phyloP scores from a whole-genome alignment of 2,329 filamentous ascomycete genomes.

The Fusarium sacchari region DNA sequence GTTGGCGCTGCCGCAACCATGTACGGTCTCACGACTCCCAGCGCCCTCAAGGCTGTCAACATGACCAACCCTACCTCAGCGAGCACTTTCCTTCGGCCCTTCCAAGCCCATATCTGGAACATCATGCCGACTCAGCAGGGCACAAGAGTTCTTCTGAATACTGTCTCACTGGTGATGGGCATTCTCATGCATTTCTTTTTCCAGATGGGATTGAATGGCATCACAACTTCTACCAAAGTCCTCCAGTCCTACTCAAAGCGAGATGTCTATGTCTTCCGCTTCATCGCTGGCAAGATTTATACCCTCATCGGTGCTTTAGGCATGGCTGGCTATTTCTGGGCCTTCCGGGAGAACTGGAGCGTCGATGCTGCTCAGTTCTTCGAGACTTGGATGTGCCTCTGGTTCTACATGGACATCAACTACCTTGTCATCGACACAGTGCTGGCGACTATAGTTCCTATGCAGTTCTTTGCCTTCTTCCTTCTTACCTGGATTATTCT shows the following conservation, averaged over 20 bases:
- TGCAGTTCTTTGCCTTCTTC: constrained; percentile 52
- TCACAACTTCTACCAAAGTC: neutral
- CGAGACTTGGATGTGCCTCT: constrained; percentile 45
- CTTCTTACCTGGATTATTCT: constrained; percentile 51
- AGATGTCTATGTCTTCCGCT: neutral
- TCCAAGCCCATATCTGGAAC: neutral
- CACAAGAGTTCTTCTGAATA: neutral
- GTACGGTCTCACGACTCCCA: neutral
- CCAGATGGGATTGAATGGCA: neutral
- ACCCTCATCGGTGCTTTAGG: constrained; percentile 40
- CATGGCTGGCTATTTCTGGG: constrained; percentile 54
- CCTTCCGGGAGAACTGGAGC: constrained; percentile 53
- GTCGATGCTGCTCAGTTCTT: constrained; percentile 46
- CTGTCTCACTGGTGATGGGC: neutral
- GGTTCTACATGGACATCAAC: constrained; percentile 54
- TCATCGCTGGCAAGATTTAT: neutral
- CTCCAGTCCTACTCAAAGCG: neutral
- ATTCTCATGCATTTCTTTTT: constrained; percentile 4
- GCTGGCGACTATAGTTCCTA: constrained; percentile 41
- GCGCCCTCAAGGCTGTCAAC: neutral
- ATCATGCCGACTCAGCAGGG: neutral
- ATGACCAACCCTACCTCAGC: neutral
- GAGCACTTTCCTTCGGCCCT: neutral
- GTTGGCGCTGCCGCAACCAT: neutral
- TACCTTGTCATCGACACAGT: constrained; percentile 52